Evolutionary conservation across 257 asterid genomes (phyloP).

Genomic region (Vinca minor): DNA sequence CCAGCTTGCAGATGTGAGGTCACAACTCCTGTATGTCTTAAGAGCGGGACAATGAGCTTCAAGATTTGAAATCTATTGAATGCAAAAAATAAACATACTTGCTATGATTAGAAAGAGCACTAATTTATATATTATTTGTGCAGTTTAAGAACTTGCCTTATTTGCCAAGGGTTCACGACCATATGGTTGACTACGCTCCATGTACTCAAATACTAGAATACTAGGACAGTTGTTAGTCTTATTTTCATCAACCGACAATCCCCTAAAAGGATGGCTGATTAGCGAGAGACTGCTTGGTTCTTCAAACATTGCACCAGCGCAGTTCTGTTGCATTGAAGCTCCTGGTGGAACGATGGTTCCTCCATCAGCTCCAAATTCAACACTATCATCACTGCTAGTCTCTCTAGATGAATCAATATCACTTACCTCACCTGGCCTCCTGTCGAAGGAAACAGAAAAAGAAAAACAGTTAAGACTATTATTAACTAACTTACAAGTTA

Average conservation of each 20-base stretch:
- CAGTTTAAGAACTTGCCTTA: conserved; percentile 47
- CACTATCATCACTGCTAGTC: conserved; percentile 61
- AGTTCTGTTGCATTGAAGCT: conserved; percentile 31
- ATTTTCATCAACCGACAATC: conserved; percentile 29
- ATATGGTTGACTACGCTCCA: conserved; percentile 70
- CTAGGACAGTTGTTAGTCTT: conserved; percentile 58
- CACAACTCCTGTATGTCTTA: conserved; percentile 66
- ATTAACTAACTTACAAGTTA: not conserved
- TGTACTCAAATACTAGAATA: conserved; percentile 55
- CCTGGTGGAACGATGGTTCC: conserved; percentile 28
- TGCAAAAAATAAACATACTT: conserved; percentile 8
- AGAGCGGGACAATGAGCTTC: conserved; percentile 64
- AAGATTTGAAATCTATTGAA: conserved; percentile 57
- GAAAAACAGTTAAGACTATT: not conserved
- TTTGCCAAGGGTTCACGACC: conserved; percentile 85
- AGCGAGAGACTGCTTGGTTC: conserved; percentile 30
- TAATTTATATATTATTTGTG: not conserved
- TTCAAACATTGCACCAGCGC: conserved; percentile 18
- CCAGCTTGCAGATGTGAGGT: conserved; percentile 79
- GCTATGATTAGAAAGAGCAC: not conserved
- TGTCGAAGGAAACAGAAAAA: conserved; percentile 14
- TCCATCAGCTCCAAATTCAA: conserved; percentile 47
- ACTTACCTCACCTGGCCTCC: conserved; percentile 79
- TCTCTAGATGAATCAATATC: conserved; percentile 74
- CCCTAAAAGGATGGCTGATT: conserved; percentile 28